Evolutionary conservation across 2,329 filamentous ascomycete species (phyloP), one percentile per base, ranked within the genome.

Genomic region (Claviceps digitariae): DNA sequence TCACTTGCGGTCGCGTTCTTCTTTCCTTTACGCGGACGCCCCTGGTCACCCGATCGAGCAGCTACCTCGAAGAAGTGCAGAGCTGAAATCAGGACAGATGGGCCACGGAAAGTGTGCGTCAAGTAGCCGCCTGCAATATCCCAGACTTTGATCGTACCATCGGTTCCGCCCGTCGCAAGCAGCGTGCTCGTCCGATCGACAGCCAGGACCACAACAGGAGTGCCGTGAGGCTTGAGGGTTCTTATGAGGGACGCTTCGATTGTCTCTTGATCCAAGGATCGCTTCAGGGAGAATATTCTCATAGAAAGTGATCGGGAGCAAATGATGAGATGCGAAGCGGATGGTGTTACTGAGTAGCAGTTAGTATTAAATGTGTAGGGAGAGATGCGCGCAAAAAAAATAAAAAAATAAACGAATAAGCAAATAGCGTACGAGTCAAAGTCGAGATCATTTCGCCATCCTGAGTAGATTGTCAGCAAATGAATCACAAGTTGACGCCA

Each of bases 251-350:
- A 81, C 21, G 83, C 70, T 52, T 83, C 79, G 56, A 90, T 76
- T 4, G 74, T 69, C 48, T 74, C 74, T 40, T 79, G 74, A 21
- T 78, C 74, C 29, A 74, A 72, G 21, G 80, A 79, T 27, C 75
- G 72, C 51, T 77, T 76, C 27, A 98, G 75, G 20, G 84, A 72
- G 70, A 88, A 97, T 59, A 97, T 90, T 64, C 87, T 86, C 90
- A 97, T 94, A 7, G 90, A 90, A 52, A 96, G 76, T n/a, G 91
- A 97, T 60, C 91, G 84, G 20, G 93, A 98, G 72, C 90, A 97
- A 60, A 94, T 74, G 58, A 95, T 83, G 53, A 97, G 78, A 68
- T 96, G 89, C 27, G 88, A 90, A 9, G 83, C 89, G 56, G 87
- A 88, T 0, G 90, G 90, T 0, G 91, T 94, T 60, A 98, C 86